Evolutionary conservation across 768 basidiomycete genomes (phyloP).

Genomic region (Auricularia heimuer): DNA sequence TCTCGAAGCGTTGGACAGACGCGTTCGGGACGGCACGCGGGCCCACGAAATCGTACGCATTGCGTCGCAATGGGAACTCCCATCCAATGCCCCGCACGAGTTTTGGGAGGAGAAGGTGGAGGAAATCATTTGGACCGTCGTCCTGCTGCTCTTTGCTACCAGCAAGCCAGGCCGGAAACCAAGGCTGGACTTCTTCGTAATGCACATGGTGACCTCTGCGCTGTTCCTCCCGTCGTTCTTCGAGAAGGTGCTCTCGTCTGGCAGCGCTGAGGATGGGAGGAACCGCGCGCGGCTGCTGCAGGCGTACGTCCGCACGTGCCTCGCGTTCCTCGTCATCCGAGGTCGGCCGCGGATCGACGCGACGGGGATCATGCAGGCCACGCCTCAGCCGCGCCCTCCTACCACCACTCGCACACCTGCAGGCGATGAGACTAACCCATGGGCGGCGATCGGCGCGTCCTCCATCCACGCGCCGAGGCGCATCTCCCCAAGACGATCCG

Average conservation of each 20-base stretch:
- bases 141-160: slow-evolving; percentile 38
- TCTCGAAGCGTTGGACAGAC: slow-evolving; percentile 26
- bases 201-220: slow-evolving; percentile 47
- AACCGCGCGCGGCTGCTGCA: slow-evolving; percentile 39
- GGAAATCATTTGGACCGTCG: slow-evolving; percentile 39
- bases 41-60: slow-evolving; percentile 37
- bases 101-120: slow-evolving; percentile 32
- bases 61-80: slow-evolving; percentile 27
- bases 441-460: slow-evolving; percentile 39
- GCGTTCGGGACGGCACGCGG: slow-evolving; percentile 28
- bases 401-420: no score
- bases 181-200: slow-evolving; percentile 47
- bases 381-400: background rate
- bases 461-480: slow-evolving; percentile 39
- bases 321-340: slow-evolving; percentile 30
- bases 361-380: slow-evolving; percentile 7
- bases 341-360: slow-evolving; percentile 46
- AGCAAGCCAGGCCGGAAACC: slow-evolving; percentile 38
- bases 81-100: slow-evolving; percentile 18
- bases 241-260: slow-evolving; percentile 19
- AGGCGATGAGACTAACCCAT: slow-evolving; percentile 36
- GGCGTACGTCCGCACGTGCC: slow-evolving; percentile 29
- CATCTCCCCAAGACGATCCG: slow-evolving; percentile 43
- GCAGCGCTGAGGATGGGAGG: slow-evolving; percentile 3
- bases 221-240: slow-evolving; percentile 39